These are phyloP conservation scores for Metschnikowia borealis DNA, from an alignment of 805 yeast genomes.

Conservation along the genomic window DNA sequence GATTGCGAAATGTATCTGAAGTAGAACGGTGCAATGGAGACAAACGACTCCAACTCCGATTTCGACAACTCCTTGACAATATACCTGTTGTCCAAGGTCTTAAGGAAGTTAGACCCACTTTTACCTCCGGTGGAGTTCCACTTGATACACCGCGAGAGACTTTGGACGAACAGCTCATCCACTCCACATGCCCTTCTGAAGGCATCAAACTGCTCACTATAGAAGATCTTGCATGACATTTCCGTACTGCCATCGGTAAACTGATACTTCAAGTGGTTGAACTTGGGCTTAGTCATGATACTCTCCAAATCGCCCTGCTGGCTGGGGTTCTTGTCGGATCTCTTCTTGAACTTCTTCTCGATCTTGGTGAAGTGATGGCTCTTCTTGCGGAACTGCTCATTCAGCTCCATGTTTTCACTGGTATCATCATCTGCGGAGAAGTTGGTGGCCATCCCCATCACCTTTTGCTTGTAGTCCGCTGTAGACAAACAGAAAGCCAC, in stretches of 20 bases:
- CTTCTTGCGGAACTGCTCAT: conserved; percentile 32
- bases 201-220: conserved; percentile 95
- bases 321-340: conserved; percentile 21
- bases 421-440: conserved; percentile 11
- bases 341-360: conserved; percentile 38
- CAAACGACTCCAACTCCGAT: conserved; percentile 87
- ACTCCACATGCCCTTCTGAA: conserved; percentile 80
- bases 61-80: conserved; percentile 86
- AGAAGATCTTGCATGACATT: conserved; percentile 89
- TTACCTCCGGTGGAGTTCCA: conserved; percentile 98
- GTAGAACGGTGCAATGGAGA: conserved; percentile 92
- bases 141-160: conserved; percentile 86
- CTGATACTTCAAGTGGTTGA: conserved; percentile 88
- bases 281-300: conserved; percentile 74
- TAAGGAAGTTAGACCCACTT: conserved; percentile 90
- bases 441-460: conserved; percentile 34
- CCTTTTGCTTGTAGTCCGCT: conserved; percentile 70
- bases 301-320: conserved; percentile 47
- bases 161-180: conserved; percentile 72
- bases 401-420: conserved; percentile 22
- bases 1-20: conserved; percentile 96
- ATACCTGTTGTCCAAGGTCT: conserved; percentile 85
- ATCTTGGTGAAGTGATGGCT: conserved; percentile 36
- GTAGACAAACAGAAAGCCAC: conserved; percentile 90
- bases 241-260: conserved; percentile 80